Evolutionary conservation across 768 basidiomycete genomes (phyloP), one percentile per base, ranked within the genome.

Genomic region (Candolleomyces efflorescens): DNA sequence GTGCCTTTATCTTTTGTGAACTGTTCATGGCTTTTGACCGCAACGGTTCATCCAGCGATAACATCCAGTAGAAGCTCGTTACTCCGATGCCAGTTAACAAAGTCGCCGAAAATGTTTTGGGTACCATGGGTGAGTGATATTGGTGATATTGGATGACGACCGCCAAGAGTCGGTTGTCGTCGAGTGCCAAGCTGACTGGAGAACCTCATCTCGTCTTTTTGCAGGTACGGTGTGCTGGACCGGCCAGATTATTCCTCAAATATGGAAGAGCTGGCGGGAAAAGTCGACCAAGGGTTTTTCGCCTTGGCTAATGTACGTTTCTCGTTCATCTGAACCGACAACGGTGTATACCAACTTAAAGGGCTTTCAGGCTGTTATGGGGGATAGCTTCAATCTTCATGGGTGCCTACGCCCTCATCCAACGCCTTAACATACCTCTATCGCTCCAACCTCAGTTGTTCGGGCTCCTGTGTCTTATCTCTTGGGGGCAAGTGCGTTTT

Each of bases 281-380:
- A 87, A 90, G 64, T 82, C 81, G 22, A 89, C 86, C 0, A 75
- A 81, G 24, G 90, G 91, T 0, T 74, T 92, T 10, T 90, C 89
- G 1, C 79, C 76, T 13, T 82, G 72, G 69, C 77, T 93, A 32
- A 81, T 90, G 87, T 86, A 67, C 56, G 75, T 73, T 23, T 38
- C 39, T 38, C 13, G 7, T 32, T 37, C 12, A 13, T 12, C 27
- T 38, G 18, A 11, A 10, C 51, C 7, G 23, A 38, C 2, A 41
- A 10, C 5, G 26, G 47, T 18, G 38, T 36, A 18, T 37, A 15
- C 45, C n/a, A n/a, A 13, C 44, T 26, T 49, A 36, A 47, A 57
- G 23, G 15, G n/a, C 54, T 44, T 15, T 53, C 38, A 86, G 85
- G 38, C 67, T 86, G 0, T 63, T 86, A 0, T 91, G 89, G 89